Conservation (phyloP, 371 early-diverging fungal genomes). For the Mucor piriformis region DNA sequence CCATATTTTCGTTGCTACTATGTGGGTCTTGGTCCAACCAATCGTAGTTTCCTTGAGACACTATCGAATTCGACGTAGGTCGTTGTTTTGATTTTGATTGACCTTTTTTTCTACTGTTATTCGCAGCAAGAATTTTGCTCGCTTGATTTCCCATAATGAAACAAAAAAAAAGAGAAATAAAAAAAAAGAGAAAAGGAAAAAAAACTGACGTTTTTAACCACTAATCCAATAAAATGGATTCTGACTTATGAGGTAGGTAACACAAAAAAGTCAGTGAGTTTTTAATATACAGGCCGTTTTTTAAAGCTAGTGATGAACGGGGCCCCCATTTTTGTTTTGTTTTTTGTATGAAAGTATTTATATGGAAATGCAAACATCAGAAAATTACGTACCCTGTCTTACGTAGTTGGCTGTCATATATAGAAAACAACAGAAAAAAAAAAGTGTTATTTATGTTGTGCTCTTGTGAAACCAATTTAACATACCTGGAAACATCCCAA, state of each 20-base stretch:
- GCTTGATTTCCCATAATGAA: conserved; percentile 47
- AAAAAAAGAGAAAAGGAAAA: not conserved
- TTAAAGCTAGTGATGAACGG: not conserved
- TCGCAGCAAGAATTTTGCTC: conserved; percentile 28
- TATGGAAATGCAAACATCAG: not conserved
- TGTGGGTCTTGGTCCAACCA: conserved; percentile 41
- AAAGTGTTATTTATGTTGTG: not conserved
- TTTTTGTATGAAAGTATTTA: not conserved
- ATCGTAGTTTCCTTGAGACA: conserved; percentile 44
- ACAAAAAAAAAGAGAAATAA: not conserved
- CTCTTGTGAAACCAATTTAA: not conserved
- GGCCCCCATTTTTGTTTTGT: not conserved
- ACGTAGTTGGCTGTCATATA: conserved; percentile 9
- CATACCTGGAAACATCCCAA: conserved; percentile 72
- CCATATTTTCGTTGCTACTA: conserved; percentile 1
- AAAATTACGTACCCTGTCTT: conserved; percentile 2
- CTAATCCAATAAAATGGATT: conserved; percentile 7
- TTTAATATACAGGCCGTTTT: not conserved
- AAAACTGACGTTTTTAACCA: not conserved
- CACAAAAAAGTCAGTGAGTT: conserved; percentile 2
- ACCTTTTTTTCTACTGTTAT: conserved; percentile 18
- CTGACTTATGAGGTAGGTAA: conserved; percentile 8
- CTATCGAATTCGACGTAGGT: conserved; percentile 26
- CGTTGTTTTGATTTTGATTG: conserved; percentile 7
- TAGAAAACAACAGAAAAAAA: not conserved